Conservation (phyloP, 2,329 filamentous ascomycete species). For the Aspergillus awamori region DNA sequence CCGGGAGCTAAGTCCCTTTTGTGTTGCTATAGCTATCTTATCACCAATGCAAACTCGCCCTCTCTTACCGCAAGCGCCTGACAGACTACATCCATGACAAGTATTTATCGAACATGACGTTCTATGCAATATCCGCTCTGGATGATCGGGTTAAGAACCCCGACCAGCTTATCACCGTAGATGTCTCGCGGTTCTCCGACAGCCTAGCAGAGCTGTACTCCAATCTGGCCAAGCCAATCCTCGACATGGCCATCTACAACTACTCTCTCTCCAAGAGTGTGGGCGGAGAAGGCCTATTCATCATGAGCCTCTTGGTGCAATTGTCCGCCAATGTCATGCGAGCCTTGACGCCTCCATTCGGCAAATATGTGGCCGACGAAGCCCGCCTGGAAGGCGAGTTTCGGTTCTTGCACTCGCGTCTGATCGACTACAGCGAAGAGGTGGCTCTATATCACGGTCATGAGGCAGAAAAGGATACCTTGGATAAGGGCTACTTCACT, state of each 20-base stretch:
- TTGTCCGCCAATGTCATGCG: slow-evolving; percentile 92
- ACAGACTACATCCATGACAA: slow-evolving; percentile 95
- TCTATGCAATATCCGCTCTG: slow-evolving; percentile 91
- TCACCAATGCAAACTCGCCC: slow-evolving; percentile 90
- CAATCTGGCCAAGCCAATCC: slow-evolving; percentile 88
- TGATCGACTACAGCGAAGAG: slow-evolving; percentile 96
- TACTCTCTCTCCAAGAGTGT: slow-evolving; percentile 91
- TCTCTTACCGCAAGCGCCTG: slow-evolving; percentile 88
- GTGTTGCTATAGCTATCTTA: slow-evolving; percentile 72
- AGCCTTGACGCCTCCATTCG: slow-evolving; percentile 90
- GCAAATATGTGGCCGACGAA: slow-evolving; percentile 96
- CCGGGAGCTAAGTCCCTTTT: slow-evolving; percentile 1
- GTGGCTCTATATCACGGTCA: slow-evolving; percentile 90
- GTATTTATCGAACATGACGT: slow-evolving; percentile 96
- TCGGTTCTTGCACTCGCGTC: slow-evolving; percentile 86
- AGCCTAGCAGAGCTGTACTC: slow-evolving; percentile 94
- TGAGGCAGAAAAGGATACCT: slow-evolving; percentile 89
- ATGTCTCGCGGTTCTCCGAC: slow-evolving; percentile 95
- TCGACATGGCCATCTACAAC: slow-evolving; percentile 97
- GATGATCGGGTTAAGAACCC: slow-evolving; percentile 99
- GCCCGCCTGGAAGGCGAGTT: slow-evolving; percentile 94
- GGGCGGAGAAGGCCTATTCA: slow-evolving; percentile 92
- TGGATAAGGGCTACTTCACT: slow-evolving; percentile 98
- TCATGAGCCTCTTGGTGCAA: slow-evolving; percentile 93
- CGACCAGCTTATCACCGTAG: slow-evolving; percentile 94